phyloP scores from a whole-genome alignment of 2,329 filamentous ascomycete species.

The Hymenoscyphus albidus region DNA sequence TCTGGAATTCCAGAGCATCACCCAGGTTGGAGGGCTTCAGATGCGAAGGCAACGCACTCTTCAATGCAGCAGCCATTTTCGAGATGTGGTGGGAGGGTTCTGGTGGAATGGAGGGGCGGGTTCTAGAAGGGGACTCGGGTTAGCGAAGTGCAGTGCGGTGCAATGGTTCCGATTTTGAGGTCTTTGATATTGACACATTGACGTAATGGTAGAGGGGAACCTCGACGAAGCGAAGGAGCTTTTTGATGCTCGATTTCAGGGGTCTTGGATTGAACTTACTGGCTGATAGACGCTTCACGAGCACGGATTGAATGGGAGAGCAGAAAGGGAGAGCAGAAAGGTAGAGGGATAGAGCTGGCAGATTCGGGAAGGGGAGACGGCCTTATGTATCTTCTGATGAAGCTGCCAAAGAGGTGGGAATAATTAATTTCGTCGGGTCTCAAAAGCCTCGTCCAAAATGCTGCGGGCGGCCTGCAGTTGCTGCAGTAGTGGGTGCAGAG shows the following conservation, averaged over 20 bases:
- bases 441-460: conserved; percentile 15
- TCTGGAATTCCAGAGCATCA: conserved; percentile 46
- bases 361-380: background rate
- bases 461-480: background rate
- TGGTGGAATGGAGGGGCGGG: background rate
- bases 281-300: background rate
- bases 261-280: background rate
- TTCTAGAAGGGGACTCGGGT: background rate
- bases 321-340: conserved; percentile 4
- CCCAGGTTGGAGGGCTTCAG: conserved; percentile 52
- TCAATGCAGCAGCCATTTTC: conserved; percentile 65
- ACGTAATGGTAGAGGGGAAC: conserved; percentile 13
- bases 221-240: background rate
- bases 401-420: background rate
- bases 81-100: background rate
- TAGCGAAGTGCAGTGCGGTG: background rate
- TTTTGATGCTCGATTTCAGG: background rate
- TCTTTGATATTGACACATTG: conserved; percentile 11
- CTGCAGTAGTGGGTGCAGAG: background rate
- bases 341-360: conserved; percentile 9
- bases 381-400: conserved; percentile 17
- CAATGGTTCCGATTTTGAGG: conserved; percentile 9
- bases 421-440: conserved; percentile 23
- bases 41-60: conserved; percentile 77
- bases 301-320: conserved; percentile 4